phyloP scores from a whole-genome alignment of 495 filamentous ascomycete species.

The Penicillium robsamsonii region DNA sequence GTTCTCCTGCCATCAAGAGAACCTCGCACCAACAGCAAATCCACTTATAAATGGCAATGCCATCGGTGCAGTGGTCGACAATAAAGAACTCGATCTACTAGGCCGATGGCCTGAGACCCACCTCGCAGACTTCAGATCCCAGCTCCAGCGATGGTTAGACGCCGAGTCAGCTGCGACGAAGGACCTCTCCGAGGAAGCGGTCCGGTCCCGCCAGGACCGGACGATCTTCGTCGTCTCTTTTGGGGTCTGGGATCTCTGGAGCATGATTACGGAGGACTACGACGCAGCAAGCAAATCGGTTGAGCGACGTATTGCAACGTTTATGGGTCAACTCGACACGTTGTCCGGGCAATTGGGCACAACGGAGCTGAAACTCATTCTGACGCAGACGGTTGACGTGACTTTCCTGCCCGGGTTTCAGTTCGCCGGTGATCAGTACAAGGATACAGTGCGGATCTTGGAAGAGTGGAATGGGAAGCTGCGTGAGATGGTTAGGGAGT shows the following conservation, averaged over 20 bases:
- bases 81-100: conserved; percentile 28
- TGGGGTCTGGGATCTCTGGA: conserved; percentile 53
- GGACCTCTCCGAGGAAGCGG: conserved; percentile 22
- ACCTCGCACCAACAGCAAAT: conserved; percentile 40
- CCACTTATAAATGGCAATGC: conserved; percentile 28
- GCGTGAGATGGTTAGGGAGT: conserved; percentile 36
- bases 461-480: conserved; percentile 50
- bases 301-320: conserved; percentile 41
- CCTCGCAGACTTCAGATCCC: conserved; percentile 42
- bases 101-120: conserved; percentile 29
- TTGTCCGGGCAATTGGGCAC: conserved; percentile 39
- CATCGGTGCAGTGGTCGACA: conserved; percentile 44
- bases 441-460: conserved; percentile 41
- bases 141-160: conserved; percentile 42
- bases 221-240: conserved; percentile 47
- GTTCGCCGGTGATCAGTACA: conserved; percentile 30
- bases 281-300: conserved; percentile 35
- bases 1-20: conserved; percentile 48
- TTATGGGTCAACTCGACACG: conserved; percentile 44
- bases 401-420: conserved; percentile 50
- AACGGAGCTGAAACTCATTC: conserved; percentile 45
- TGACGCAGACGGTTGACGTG: conserved; percentile 50
- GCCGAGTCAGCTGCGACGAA: conserved; percentile 28
- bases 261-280: conserved; percentile 37
- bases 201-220: conserved; percentile 28